These are phyloP conservation scores for Chiua sp. DNA, from an alignment of 1,284 basidiomycete species.

Conservation along the genomic window DNA sequence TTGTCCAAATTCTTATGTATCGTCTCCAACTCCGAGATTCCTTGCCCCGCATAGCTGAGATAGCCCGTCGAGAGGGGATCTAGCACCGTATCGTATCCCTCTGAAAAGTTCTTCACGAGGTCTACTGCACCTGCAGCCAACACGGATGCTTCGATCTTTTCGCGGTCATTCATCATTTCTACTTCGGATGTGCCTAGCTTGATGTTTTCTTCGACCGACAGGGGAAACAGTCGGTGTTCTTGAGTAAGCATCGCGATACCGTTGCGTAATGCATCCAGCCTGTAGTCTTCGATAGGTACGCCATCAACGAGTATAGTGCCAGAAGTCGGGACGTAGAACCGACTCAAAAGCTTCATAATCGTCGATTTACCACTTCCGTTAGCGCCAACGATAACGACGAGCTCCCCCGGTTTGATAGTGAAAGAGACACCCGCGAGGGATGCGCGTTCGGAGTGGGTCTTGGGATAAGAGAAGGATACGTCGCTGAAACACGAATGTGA, in stretches of 20 bases:
- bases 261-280: constrained; percentile 73
- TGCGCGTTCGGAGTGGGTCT: constrained; percentile 40
- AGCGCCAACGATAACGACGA: constrained; percentile 74
- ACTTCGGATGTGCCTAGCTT: constrained; percentile 45
- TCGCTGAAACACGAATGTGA: constrained; percentile 34
- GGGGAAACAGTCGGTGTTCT: constrained; percentile 84
- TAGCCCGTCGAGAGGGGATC: constrained; percentile 35
- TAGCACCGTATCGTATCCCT: constrained; percentile 34
- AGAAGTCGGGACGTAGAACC: constrained; percentile 77
- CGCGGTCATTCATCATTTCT: constrained; percentile 30
- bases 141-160: constrained; percentile 42
- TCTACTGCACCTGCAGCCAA: constrained; percentile 43
- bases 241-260: constrained; percentile 89
- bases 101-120: constrained; percentile 31
- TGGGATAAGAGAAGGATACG: constrained; percentile 54
- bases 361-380: constrained; percentile 93
- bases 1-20: constrained; percentile 41
- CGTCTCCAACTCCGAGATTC: constrained; percentile 39
- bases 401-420: constrained; percentile 48
- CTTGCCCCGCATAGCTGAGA: constrained; percentile 36
- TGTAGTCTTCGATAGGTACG: constrained; percentile 56
- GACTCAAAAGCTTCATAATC: constrained; percentile 80
- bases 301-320: constrained; percentile 69
- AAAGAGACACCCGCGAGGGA: constrained; percentile 50
- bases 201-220: constrained; percentile 87